Evolutionary conservation across 331 rosid genomes (phyloP).

Genomic region (Malus hybrid): DNA sequence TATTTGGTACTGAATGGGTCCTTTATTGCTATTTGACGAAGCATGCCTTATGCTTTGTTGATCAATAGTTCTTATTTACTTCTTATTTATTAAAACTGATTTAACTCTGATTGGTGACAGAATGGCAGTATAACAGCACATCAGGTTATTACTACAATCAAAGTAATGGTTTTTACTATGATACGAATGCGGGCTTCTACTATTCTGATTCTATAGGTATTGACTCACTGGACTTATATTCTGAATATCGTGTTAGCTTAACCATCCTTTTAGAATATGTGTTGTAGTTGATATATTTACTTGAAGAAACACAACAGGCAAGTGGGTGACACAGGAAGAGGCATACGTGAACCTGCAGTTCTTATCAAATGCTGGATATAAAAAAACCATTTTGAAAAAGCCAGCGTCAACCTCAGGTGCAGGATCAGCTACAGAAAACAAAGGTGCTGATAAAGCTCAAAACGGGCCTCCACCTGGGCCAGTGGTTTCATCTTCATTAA

Average conservation of each 20-base stretch:
- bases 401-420: conserved; percentile 31
- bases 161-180: conserved; percentile 75
- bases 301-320: conserved; percentile 50
- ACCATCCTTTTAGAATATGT: not conserved
- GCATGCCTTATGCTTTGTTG: not conserved
- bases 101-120: conserved; percentile 48
- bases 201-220: conserved; percentile 80
- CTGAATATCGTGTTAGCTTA: not conserved
- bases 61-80: conserved; percentile 1
- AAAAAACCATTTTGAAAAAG: conserved; percentile 37
- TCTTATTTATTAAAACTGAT: conserved; percentile 29
- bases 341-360: conserved; percentile 79
- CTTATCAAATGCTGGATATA: conserved; percentile 28
- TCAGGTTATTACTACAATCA: conserved; percentile 82
- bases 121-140: conserved; percentile 72
- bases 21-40: not conserved
- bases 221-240: not conserved
- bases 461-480: conserved; percentile 55
- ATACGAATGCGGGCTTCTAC: conserved; percentile 82
- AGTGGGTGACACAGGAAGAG: conserved; percentile 94
- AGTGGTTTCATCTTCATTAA: conserved; percentile 48
- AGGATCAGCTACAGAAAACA: conserved; percentile 30
- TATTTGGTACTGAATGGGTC: not conserved
- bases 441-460: conserved; percentile 28
- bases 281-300: conserved; percentile 25